Base-by-base conservation (phyloP, 768 basidiomycete genomes). In the Sarcomyxa edulis region DNA sequence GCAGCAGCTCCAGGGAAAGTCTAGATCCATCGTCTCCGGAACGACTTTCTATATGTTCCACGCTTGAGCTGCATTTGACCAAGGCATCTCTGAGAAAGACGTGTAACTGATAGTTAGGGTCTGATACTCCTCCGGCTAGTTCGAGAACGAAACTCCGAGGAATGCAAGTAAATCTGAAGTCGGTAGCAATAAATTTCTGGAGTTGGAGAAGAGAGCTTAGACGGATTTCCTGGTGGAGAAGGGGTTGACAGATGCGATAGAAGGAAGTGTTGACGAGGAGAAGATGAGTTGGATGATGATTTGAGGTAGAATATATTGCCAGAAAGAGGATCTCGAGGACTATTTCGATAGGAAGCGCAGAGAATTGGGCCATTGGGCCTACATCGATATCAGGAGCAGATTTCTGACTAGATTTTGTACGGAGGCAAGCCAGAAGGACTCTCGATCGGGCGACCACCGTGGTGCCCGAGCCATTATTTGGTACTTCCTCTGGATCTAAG, bases 1-100 rank as follows among this genome's bases (percentile, higher is more conserved):
- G 49, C 12, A 72, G 43, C 27, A 23, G 37, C 16, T 63, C 55
- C 23, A 72, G 12, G n/a, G n/a, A n/a, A n/a, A n/a, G n/a, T n/a
- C n/a, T n/a, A n/a, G n/a, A n/a, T n/a, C n/a, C n/a, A n/a, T n/a
- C n/a, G 6, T 27, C 15, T 20, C 18, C 15, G 47, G 15, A 35
- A 26, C 26, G 27, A 18, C 34, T 48, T 14, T 22, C 37, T 26
- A 14, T 23, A n/a, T 16, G 29, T 8, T 21, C 30, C 15, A 31
- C 22, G 41, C 31, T 28, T 20, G 29, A 30, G n/a, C n/a, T n/a
- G n/a, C n/a, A n/a, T n/a, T n/a, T n/a, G n/a, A n/a, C n/a, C 28
- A 35, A 12, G 23, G 18, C 46, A 40, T 29, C 20, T 40, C 28
- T 31, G 40, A 35, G 29, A 57, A 64, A 21, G 54, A 55, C 27